Evolutionary conservation across 208 protist species (phyloP), one percentile per base, ranked within the genome.

Genomic region (Leishmania amazonensis): DNA sequence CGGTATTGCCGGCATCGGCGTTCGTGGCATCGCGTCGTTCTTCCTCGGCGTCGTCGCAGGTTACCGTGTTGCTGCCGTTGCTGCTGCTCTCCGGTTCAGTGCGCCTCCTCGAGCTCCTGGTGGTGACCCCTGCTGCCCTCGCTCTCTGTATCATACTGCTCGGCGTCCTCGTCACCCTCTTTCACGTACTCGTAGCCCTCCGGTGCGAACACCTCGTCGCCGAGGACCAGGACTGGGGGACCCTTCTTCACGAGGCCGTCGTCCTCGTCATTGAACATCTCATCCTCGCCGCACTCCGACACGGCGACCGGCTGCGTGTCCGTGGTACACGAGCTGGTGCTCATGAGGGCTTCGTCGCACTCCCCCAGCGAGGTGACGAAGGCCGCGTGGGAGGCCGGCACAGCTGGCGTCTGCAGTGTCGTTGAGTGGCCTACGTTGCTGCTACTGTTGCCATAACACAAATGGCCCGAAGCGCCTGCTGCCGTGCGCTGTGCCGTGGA

Each of bases 271-370:
- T 72, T 75, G 60, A 76, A 72, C 45, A 81, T 40, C 9, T 88
- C 86, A 58, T 86, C 83, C 42, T 81, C 80, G 78, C 82, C 79
- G 77, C 79, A 83, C 80, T 90, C 85, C 7, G 85, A 85, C 40
- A 91, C 84, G 38, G 84, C 60, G 47, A 94, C 80, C 42, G 90
- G 85, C 65, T 87, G 88, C 58, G 88, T 93, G 57, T 83, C 87
- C 11, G 87, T 91, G 68, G 76, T 73, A 57, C 80, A 85, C 9
- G 86, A 89, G 24, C 57, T 67, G 53, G 24, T 28, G 57, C 40
- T 68, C 8, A 11, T 24, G 57, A 31, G 31, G 24, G 31, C n/a
- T 42, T 80, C 75, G 28, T 82, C 64, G n/a, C 15, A 11, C 51
- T 76, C 72, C 11, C 4, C 49, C 19, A 62, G 40, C 15, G 47